These are phyloP conservation scores for Daldinia sp. DNA, from an alignment of 2,329 filamentous ascomycete species.

Conservation along the genomic window DNA sequence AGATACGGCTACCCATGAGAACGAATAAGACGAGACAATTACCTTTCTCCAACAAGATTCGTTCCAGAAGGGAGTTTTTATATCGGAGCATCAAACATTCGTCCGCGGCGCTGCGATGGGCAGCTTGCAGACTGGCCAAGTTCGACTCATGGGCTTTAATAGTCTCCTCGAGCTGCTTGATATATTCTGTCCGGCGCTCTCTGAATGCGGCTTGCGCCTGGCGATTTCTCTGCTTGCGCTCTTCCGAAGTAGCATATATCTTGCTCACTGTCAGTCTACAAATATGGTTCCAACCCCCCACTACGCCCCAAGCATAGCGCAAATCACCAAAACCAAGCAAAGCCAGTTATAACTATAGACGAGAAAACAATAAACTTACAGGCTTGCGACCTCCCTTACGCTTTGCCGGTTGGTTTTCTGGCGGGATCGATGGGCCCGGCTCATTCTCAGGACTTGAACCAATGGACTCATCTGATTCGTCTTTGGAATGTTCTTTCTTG, in stretches of 20 bases:
- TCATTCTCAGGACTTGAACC: conserved; percentile 69
- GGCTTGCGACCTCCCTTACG: conserved; percentile 97
- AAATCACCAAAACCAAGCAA: conserved; percentile 1
- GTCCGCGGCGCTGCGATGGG: conserved; percentile 91
- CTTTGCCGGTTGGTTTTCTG: conserved; percentile 77
- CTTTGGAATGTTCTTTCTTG: conserved; percentile 63
- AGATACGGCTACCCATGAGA: neutral
- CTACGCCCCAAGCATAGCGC: neutral
- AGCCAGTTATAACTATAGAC: conserved; percentile 3
- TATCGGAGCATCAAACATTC: conserved; percentile 98
- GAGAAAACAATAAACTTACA: conserved; percentile 62
- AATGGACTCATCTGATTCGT: conserved; percentile 69
- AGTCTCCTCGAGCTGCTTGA: conserved; percentile 97
- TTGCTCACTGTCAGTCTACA: conserved; percentile 50
- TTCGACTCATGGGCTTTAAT: conserved; percentile 98
- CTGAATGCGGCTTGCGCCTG: conserved; percentile 98
- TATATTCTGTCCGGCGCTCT: conserved; percentile 97
- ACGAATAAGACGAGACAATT: conserved; percentile 28
- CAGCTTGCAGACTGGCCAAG: conserved; percentile 89
- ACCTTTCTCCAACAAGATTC: conserved; percentile 97
- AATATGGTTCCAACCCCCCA: conserved; percentile 3
- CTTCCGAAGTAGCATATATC: conserved; percentile 99
- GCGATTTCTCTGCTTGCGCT: conserved; percentile 95
- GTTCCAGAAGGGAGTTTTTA: conserved; percentile 95
- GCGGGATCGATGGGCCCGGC: conserved; percentile 51